Conservation (phyloP, 2,329 filamentous ascomycete species). For the Penicillium occitanis region DNA sequence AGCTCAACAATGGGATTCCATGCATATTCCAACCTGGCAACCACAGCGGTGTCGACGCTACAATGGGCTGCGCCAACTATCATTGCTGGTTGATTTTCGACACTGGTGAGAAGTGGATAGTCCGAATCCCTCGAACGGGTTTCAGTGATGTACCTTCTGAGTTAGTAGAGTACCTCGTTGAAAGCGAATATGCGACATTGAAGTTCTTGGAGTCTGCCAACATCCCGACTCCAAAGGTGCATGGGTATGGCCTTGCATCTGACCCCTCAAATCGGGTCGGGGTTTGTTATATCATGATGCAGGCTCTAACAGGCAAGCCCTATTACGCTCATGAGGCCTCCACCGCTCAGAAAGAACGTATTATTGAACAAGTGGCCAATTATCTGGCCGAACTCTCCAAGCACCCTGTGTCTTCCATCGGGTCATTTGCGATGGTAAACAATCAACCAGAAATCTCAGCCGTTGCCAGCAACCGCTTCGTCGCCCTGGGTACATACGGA, state of each 20-base stretch:
- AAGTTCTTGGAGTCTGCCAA: constrained; percentile 38
- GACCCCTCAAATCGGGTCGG: constrained; percentile 31
- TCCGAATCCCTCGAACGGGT: constrained; percentile 36
- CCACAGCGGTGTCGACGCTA: constrained; percentile 4
- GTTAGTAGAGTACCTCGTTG: constrained; percentile 30
- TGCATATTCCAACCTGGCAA: constrained; percentile 20
- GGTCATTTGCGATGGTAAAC: constrained; percentile 12
- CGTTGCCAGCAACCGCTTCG: constrained; percentile 20
- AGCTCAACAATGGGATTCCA: constrained; percentile 9
- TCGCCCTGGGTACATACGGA: constrained; percentile 18
- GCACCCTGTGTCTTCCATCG: constrained; percentile 7
- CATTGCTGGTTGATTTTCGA: constrained; percentile 32
- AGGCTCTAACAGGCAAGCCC: constrained; percentile 41
- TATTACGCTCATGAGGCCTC: constrained; percentile 16
- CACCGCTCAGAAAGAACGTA: constrained; percentile 22
- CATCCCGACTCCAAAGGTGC: constrained; percentile 39
- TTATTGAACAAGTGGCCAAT: constrained; percentile 19
- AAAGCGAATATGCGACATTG: constrained; percentile 44
- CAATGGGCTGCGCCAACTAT: constrained; percentile 20
- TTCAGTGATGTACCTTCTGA: constrained; percentile 32
- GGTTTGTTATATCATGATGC: constrained; percentile 43
- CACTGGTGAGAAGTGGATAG: constrained; percentile 43
- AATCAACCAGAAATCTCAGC: constrained; percentile 10
- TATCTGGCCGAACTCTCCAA: constrained; percentile 18
- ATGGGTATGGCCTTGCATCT: constrained; percentile 36